A percentile compares a stretch with the other conserved stretches of the same genome.
These are phyloP conservation scores for Trichophyton mentagrophytes DNA, from an alignment of 2,329 filamentous ascomycete genomes.

Conservation along the genomic window DNA sequence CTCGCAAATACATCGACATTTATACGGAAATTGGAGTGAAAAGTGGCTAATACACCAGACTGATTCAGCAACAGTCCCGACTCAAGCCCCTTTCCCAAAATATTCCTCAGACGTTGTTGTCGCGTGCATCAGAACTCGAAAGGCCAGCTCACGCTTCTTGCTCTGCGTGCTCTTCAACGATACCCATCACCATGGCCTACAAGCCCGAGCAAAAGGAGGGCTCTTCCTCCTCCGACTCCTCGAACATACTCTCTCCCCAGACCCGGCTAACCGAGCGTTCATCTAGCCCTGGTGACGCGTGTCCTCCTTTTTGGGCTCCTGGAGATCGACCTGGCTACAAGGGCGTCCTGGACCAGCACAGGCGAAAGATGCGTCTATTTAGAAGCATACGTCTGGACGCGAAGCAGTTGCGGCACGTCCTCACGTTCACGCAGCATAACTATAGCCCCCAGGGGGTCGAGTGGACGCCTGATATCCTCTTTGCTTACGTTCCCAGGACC, in stretches of 20 bases:
- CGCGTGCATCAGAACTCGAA: background rate
- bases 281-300: background rate
- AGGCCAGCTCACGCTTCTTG: background rate
- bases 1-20: too few species aligned
- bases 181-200: background rate
- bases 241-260: background rate
- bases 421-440: background rate
- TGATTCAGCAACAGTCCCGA: too few species aligned
- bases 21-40: too few species aligned
- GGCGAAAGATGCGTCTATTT: background rate
- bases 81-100: too few species aligned
- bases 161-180: background rate
- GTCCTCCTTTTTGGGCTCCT: slow-evolving; percentile 6
- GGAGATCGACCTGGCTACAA: background rate
- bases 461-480: background rate
- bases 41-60: too few species aligned
- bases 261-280: background rate
- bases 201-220: background rate
- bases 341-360: background rate
- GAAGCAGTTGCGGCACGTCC: background rate
- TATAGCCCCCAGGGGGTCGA: background rate
- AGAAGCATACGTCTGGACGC: slow-evolving; percentile 1
- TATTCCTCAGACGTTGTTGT: too few species aligned
- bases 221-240: background rate
- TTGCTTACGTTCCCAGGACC: background rate